These are phyloP conservation scores for Chlorella sp. DNA, from an alignment of 139 green algal genomes.

Conservation along the genomic window DNA sequence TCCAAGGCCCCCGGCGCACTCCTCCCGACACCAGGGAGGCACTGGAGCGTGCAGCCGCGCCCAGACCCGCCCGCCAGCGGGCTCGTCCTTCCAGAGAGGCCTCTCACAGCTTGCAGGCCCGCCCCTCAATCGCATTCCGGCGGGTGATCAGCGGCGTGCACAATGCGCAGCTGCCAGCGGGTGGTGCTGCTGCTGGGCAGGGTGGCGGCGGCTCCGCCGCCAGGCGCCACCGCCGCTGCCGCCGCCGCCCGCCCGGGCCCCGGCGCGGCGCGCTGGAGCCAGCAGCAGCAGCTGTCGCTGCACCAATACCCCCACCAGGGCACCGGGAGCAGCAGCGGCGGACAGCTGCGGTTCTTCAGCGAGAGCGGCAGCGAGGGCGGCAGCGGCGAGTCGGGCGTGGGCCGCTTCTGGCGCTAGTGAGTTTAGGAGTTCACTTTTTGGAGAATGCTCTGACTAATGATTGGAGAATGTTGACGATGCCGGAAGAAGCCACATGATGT, in stretches of 20 bases:
- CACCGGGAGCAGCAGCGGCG: not conserved
- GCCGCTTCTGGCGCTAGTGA: constrained; percentile 28
- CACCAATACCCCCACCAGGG: not conserved
- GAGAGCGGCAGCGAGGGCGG: constrained; percentile 10
- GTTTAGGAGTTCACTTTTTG: not conserved
- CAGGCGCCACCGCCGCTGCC: not conserved
- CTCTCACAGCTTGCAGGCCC: too few species aligned
- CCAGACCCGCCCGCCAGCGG: too few species aligned
- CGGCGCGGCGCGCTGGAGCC: not conserved
- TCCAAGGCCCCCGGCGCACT: too few species aligned
- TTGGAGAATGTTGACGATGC: too few species aligned
- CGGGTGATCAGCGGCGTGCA: not conserved
- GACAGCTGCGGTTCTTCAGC: not conserved
- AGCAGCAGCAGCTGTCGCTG: not conserved
- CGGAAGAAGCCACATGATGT: too few species aligned
- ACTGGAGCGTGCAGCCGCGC: too few species aligned
- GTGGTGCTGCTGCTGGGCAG: not conserved
- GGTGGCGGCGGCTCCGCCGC: not conserved
- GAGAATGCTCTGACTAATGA: too few species aligned
- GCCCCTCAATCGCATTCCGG: too few species aligned
- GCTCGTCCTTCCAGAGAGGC: too few species aligned
- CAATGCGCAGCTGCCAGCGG: constrained; percentile 24
- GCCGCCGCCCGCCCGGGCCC: not conserved
- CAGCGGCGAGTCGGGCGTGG: not conserved
- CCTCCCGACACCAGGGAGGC: too few species aligned